These are phyloP conservation scores for Mucor indicus DNA, from an alignment of 371 early-diverging fungal genomes.

Conservation along the genomic window DNA sequence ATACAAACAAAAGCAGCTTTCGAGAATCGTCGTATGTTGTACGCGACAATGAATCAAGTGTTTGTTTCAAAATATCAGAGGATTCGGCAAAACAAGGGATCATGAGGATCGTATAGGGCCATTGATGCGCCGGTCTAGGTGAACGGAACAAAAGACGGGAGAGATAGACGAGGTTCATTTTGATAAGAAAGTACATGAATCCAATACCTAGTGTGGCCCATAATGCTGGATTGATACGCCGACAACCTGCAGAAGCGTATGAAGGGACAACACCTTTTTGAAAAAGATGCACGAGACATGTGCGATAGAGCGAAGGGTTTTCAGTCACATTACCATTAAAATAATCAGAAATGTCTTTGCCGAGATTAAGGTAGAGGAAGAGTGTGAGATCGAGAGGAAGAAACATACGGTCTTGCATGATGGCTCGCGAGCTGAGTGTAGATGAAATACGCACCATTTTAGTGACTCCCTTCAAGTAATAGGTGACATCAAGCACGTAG, in stretches of 20 bases:
- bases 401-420: slow-evolving; percentile 42
- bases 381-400: slow-evolving; percentile 37
- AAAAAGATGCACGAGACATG: slow-evolving; percentile 33
- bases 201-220: slow-evolving; percentile 49
- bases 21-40: slow-evolving; percentile 43
- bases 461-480: slow-evolving; percentile 35
- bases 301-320: slow-evolving; percentile 20
- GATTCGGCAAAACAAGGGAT: slow-evolving; percentile 46
- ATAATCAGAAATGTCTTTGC: slow-evolving; percentile 39
- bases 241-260: slow-evolving; percentile 23
- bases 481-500: slow-evolving; percentile 39
- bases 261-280: slow-evolving; percentile 31
- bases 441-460: slow-evolving; percentile 29
- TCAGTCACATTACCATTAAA: slow-evolving; percentile 30
- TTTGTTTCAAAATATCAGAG: slow-evolving; percentile 37
- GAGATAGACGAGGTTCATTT: slow-evolving; percentile 42
- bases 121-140: slow-evolving; percentile 16
- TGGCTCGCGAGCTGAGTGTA: slow-evolving; percentile 34
- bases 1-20: slow-evolving; percentile 52
- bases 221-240: slow-evolving; percentile 39
- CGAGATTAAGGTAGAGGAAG: slow-evolving; percentile 38
- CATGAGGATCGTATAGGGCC: slow-evolving; percentile 40
- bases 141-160: slow-evolving; percentile 35
- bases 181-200: slow-evolving; percentile 35
- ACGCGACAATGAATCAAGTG: slow-evolving; percentile 45